These are phyloP conservation scores for Thalassiosira hispida DNA, from an alignment of 352 stramenopile species.

Conservation along the genomic window DNA sequence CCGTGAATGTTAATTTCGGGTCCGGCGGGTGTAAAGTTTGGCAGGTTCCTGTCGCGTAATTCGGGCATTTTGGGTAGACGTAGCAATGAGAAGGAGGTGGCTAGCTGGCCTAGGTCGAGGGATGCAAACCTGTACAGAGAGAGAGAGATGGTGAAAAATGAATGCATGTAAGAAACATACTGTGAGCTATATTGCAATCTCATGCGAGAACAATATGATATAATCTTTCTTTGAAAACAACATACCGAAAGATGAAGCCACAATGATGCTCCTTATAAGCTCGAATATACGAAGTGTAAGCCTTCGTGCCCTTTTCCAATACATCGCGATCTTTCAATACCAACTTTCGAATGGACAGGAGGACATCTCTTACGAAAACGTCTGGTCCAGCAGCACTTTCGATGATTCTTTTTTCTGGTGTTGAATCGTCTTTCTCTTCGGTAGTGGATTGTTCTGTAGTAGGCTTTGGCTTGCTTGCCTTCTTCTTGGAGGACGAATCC, in stretches of 20 bases:
- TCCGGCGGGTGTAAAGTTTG: constrained; percentile 87
- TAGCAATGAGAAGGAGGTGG: constrained; percentile 87
- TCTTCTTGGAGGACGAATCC: not conserved
- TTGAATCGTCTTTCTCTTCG: constrained; percentile 1
- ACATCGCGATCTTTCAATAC: constrained; percentile 94
- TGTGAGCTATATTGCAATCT: no score
- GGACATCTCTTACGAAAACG: constrained; percentile 73
- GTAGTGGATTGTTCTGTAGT: not conserved
- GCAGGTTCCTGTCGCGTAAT: constrained; percentile 78
- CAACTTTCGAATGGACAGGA: constrained; percentile 90
- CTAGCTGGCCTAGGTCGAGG: constrained; percentile 93
- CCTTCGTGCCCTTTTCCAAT: constrained; percentile 97
- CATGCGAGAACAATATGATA: no score
- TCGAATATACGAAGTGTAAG: constrained; percentile 98
- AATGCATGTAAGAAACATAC: not conserved
- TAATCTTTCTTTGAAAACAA: no score
- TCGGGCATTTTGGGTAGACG: constrained; percentile 91
- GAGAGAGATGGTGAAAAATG: constrained; percentile 4
- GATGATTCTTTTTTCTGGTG: constrained; percentile 34
- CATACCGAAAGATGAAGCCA: constrained; percentile 95
- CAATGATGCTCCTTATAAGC: constrained; percentile 99
- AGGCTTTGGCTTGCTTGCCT: not conserved
- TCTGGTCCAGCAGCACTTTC: constrained; percentile 38
- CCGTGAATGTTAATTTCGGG: constrained; percentile 89
- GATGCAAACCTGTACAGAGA: constrained; percentile 90